These are phyloP conservation scores for Pyricularia grisea DNA, from an alignment of 2,329 filamentous ascomycete genomes.

Conservation along the genomic window DNA sequence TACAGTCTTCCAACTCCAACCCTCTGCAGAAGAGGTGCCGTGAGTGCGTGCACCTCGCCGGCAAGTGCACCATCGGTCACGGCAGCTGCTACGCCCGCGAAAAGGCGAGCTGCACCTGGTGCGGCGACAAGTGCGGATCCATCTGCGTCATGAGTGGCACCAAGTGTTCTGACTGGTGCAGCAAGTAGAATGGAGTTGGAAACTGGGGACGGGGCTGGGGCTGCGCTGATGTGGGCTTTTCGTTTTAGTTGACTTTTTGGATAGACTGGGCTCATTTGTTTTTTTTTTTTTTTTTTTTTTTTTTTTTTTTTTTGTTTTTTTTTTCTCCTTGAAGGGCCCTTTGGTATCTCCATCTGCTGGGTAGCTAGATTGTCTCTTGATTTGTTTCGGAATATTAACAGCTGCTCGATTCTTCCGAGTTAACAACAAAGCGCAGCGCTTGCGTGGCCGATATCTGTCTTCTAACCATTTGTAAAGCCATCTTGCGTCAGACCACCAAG, in stretches of 20 bases:
- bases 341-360: no score
- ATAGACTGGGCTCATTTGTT: not conserved
- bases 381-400: no score
- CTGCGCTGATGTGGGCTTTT: not conserved
- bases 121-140: slow-evolving; percentile 1
- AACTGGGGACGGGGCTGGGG: not conserved
- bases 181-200: not conserved
- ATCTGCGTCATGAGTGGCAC: not conserved
- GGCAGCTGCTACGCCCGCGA: slow-evolving; percentile 3
- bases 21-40: slow-evolving; percentile 1
- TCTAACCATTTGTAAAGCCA: no score
- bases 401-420: no score
- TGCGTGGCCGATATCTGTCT: no score
- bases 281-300: no score
- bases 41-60: slow-evolving; percentile 1
- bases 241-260: not conserved
- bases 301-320: no score
- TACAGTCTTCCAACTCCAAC: not conserved
- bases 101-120: slow-evolving; percentile 1
- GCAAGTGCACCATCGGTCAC: slow-evolving; percentile 1
- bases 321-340: no score
- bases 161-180: not conserved
- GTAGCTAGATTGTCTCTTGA: no score
- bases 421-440: no score
- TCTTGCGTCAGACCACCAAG: no score